phyloP scores from a whole-genome alignment of 2,329 filamentous ascomycete genomes.

The Pestalotiopsis sp. region DNA sequence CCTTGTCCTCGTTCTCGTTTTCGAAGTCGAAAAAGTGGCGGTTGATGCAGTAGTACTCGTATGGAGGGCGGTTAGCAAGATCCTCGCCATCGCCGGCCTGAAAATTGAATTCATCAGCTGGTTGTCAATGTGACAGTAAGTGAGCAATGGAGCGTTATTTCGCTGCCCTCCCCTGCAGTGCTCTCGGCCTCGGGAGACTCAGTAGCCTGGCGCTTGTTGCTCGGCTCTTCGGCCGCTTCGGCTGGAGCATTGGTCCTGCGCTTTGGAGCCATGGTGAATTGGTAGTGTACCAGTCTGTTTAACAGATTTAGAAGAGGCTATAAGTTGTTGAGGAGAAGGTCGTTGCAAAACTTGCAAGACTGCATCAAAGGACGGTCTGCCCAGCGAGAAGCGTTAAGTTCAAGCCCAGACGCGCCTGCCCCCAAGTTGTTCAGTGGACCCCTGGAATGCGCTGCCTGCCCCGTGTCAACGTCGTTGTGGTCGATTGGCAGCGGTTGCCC shows the following conservation, averaged over 20 bases:
- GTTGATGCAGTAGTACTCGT: conserved; percentile 20
- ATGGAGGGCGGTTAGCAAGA: conserved; percentile 14
- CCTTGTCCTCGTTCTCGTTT: conserved; percentile 21
- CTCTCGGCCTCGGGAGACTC: not conserved
- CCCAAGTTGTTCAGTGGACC: not conserved
- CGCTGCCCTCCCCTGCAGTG: not conserved
- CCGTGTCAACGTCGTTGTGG: not conserved
- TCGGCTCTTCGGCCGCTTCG: not conserved
- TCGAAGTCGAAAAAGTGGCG: conserved; percentile 24
- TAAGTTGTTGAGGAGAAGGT: too few relatives aligned
- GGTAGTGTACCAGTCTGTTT: not conserved
- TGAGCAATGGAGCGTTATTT: not conserved
- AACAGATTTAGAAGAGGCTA: too few relatives aligned
- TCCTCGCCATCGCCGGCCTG: conserved; percentile 6
- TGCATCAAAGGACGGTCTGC: not conserved
- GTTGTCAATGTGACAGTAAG: too few relatives aligned
- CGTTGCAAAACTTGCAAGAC: not conserved
- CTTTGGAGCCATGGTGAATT: not conserved
- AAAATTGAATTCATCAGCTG: not conserved
- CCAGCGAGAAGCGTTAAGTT: not conserved
- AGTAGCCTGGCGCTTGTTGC: not conserved
- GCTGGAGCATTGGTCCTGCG: not conserved
- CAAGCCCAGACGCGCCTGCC: not conserved
- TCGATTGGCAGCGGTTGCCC: too few relatives aligned
- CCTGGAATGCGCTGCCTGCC: not conserved